These are phyloP conservation scores for Grigorovia transvaalensis DNA, from an alignment of 805 yeast species.

Conservation along the genomic window DNA sequence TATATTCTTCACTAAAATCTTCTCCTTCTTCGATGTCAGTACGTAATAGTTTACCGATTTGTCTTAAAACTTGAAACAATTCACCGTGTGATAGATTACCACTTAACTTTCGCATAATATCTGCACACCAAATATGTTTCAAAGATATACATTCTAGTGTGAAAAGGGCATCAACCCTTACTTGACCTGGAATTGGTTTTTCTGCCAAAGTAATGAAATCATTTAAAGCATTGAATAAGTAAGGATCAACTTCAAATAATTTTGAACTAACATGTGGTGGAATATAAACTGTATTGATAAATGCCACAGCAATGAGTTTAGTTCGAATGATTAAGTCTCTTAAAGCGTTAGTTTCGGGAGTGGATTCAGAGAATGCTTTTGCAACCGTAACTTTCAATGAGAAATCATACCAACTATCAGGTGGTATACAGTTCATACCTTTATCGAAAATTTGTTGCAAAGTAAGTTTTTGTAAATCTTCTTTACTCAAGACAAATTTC, in stretches of 20 bases:
- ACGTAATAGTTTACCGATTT: slow-evolving; percentile 42
- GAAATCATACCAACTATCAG: slow-evolving; percentile 54
- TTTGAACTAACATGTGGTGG: slow-evolving; percentile 53
- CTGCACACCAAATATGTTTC: slow-evolving; percentile 62
- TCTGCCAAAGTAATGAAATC: slow-evolving; percentile 63
- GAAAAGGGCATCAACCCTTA: slow-evolving; percentile 51
- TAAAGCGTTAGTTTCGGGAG: slow-evolving; percentile 42
- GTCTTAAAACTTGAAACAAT: slow-evolving; percentile 59
- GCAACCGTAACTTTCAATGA: slow-evolving; percentile 52
- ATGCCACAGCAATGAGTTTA: slow-evolving; percentile 59
- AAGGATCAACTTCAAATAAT: slow-evolving; percentile 63
- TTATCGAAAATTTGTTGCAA: slow-evolving; percentile 55
- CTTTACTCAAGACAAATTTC: slow-evolving; percentile 42
- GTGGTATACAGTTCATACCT: slow-evolving; percentile 48
- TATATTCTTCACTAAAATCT: slow-evolving; percentile 38
- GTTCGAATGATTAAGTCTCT: slow-evolving; percentile 51
- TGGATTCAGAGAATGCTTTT: slow-evolving; percentile 56
- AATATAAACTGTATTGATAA: slow-evolving; percentile 45
- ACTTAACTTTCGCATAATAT: slow-evolving; percentile 64
- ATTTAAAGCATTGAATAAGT: slow-evolving; percentile 55
- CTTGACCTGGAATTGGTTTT: slow-evolving; percentile 39
- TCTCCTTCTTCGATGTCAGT: slow-evolving; percentile 28
- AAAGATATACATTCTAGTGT: slow-evolving; percentile 61
- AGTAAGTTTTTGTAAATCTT: slow-evolving; percentile 43
- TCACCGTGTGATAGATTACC: slow-evolving; percentile 84